Evolutionary conservation across 208 protist species (phyloP).

Genomic region (Lotmaria passim): DNA sequence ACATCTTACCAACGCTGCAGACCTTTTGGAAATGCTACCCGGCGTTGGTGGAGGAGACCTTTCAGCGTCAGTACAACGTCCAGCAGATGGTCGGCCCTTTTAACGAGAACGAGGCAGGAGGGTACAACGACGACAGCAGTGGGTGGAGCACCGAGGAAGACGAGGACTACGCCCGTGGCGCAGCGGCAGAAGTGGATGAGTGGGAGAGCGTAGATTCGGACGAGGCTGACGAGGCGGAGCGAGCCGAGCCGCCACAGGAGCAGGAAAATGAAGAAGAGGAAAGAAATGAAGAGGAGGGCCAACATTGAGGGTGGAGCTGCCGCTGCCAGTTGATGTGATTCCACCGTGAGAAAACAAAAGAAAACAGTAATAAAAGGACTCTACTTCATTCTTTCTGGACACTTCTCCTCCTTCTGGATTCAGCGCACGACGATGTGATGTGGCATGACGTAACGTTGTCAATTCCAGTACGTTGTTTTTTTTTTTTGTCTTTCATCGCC

Average conservation of each 20-base stretch:
- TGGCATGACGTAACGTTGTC: too few relatives aligned
- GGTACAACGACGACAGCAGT: not conserved
- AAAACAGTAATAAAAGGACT: too few relatives aligned
- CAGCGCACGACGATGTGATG: too few relatives aligned
- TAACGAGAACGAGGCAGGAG: not conserved
- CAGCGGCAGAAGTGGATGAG: conserved; percentile 1
- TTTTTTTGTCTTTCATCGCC: too few relatives aligned
- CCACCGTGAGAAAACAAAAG: not conserved
- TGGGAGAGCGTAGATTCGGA: conserved; percentile 28
- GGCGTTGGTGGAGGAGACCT: conserved; percentile 30
- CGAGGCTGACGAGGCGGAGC: not conserved
- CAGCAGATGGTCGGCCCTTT: conserved; percentile 31
- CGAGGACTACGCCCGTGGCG: not conserved
- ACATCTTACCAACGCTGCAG: conserved; percentile 12
- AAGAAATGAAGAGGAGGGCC: not conserved
- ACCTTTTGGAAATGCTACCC: conserved; percentile 14
- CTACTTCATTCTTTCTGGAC: too few relatives aligned
- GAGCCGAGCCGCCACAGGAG: not conserved
- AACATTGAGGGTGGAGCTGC: not conserved
- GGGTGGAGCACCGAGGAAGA: not conserved
- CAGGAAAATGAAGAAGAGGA: not conserved
- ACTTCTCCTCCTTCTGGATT: too few relatives aligned
- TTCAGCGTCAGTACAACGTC: conserved; percentile 40
- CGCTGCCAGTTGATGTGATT: not conserved
- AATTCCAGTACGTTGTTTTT: too few relatives aligned